phyloP scores from a whole-genome alignment of 306 rosid genomes.

The Luffa acutangula region DNA sequence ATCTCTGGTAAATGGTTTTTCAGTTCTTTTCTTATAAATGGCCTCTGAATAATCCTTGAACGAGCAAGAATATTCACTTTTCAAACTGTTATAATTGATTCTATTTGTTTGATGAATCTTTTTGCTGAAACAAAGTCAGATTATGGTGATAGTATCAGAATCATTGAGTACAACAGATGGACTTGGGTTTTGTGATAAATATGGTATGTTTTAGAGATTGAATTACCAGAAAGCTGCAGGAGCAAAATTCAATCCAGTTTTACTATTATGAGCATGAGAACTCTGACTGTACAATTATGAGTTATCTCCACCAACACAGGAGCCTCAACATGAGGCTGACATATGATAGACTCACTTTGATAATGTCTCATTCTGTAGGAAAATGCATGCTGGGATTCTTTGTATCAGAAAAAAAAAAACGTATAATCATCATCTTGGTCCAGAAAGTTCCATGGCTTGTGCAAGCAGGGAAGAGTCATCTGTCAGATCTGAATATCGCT shows the following conservation, averaged over 20 bases:
- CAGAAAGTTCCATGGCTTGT: constrained; percentile 98
- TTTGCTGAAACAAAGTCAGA: not conserved
- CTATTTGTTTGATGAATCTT: not conserved
- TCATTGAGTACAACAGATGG: not conserved
- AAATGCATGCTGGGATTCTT: constrained; percentile 1
- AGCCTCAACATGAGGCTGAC: constrained; percentile 27
- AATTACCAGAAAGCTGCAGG: not conserved
- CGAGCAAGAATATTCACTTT: not conserved
- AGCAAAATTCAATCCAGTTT: constrained; percentile 21
- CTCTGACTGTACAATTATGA: constrained; percentile 35
- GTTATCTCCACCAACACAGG: constrained; percentile 15
- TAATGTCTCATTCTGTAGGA: constrained; percentile 6
- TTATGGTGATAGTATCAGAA: not conserved
- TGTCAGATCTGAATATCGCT: constrained; percentile 83
- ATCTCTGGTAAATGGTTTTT: not conserved
- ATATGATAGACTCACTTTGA: constrained; percentile 28
- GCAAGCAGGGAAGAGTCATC: constrained; percentile 94
- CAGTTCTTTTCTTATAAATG: not conserved
- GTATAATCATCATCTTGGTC: constrained; percentile 64
- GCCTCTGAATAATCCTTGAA: not conserved
- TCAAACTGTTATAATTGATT: not conserved
- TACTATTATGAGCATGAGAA: constrained; percentile 28
- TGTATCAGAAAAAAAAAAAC: not conserved
- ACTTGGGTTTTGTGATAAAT: not conserved
- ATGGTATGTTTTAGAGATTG: not conserved